Evolutionary conservation across 305 asterid species (phyloP), one percentile per base, ranked within the genome.

Genomic region (Fraxinus xanthoxyloides): DNA sequence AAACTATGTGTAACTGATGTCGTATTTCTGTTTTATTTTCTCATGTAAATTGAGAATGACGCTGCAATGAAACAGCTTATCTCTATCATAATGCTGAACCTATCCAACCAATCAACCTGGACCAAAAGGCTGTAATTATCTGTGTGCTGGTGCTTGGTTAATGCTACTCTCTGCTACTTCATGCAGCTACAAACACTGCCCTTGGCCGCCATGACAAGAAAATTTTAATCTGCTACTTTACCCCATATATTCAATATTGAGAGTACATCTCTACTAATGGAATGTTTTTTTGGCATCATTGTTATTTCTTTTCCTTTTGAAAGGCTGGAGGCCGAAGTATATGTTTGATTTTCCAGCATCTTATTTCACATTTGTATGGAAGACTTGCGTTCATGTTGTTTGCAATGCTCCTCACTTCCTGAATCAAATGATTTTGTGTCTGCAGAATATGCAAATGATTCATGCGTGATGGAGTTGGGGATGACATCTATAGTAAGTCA

Each of bases 401-500:
- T 40, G 48, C 48, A 40, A 9, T 40, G 15, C 48, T 40, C 48
- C 48, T 40, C 48, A 9, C 17, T 40, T 40, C 48, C 48, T 10
- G 15, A 40, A 10, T 40, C n/a, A 56, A 26, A 69, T 83, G 73
- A 36, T 77, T 83, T 77, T 72, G 63, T 83, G 34, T 82, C 73
- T 1, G 32, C 90, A 88, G 89, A 90, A 88, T 85, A 87, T 87
- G 80, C 91, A 87, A 84, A 88, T 90, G 93, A 79, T 90, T 61
- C 91, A 84, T 6, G 88, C 86, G 13, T 90, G 93, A 90, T 59
- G 84, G 79, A 51, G 77, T 77, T 72, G n/a, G 69, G n/a, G 7
- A 80, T 31, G 21, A 26, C 72, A 63, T 8, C n/a, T 5, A 23
- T 32, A 78, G 40, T 40, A 19, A 35, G 78, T 54, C 31, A 5